phyloP scores from a whole-genome alignment of 106 monocot genomes.

The Phalaenopsis equestris region DNA sequence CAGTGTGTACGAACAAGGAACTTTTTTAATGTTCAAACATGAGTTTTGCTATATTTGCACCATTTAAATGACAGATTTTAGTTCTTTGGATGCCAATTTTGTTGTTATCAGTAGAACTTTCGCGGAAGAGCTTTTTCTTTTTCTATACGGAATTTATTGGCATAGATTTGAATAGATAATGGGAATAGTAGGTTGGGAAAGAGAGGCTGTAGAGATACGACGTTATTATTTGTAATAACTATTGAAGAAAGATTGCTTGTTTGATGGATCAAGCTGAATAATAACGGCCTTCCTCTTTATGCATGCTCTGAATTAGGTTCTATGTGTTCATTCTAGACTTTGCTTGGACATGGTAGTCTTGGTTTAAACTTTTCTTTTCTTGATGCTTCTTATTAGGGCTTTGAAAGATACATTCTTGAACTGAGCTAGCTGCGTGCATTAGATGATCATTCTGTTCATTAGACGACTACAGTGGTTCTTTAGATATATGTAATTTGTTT shows the following conservation, averaged over 20 bases:
- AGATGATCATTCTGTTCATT: neutral
- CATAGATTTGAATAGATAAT: neutral
- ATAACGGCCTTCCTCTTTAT: neutral
- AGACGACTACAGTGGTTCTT: neutral
- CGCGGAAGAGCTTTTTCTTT: neutral
- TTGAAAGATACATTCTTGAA: neutral
- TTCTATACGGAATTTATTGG: neutral
- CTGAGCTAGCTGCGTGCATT: neutral
- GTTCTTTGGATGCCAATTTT: neutral
- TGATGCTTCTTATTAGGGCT: neutral
- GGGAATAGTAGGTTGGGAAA: neutral
- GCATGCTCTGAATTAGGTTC: neutral
- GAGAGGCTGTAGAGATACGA: neutral
- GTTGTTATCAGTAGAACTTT: neutral
- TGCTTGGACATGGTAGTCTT: neutral
- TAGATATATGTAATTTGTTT: neutral
- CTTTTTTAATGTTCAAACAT: neutral
- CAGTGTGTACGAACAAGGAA: neutral
- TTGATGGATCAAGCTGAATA: neutral
- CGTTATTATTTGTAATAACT: neutral
- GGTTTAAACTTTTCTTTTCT: neutral
- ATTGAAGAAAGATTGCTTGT: neutral
- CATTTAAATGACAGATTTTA: neutral
- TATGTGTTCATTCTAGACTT: neutral
- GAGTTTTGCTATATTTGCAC: neutral